Conservation (phyloP, 257 asterid genomes). For the Scutellaria minor region DNA sequence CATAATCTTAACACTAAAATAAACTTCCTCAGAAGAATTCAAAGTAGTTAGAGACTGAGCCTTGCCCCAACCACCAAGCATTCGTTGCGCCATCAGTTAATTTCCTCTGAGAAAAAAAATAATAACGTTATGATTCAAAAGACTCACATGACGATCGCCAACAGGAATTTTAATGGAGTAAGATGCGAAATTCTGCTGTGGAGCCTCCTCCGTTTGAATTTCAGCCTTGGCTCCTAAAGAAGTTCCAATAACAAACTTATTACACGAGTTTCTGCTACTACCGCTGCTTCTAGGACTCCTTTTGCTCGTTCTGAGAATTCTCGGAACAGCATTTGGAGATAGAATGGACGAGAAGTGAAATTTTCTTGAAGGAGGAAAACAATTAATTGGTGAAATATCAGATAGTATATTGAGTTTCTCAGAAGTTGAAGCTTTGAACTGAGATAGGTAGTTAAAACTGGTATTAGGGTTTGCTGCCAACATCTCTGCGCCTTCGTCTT, state of each 20-base stretch:
- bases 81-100: constrained; percentile 4
- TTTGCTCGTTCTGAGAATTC: constrained; percentile 40
- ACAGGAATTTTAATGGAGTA: constrained; percentile 74
- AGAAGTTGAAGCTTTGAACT: constrained; percentile 30
- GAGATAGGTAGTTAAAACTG: constrained; percentile 44
- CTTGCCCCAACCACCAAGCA: constrained; percentile 6
- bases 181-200: constrained; percentile 51
- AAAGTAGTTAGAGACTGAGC: neutral
- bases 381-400: constrained; percentile 33
- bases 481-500: constrained; percentile 41
- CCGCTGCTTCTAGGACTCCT: constrained; percentile 31
- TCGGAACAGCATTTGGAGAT: constrained; percentile 39
- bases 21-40: neutral
- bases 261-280: constrained; percentile 32
- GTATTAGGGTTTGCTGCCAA: constrained; percentile 49
- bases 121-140: neutral
- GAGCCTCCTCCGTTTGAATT: constrained; percentile 40
- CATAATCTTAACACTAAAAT: constrained; percentile 13
- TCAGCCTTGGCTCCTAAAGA: constrained; percentile 43
- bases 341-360: constrained; percentile 38
- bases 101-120: neutral
- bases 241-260: constrained; percentile 39
- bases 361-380: constrained; percentile 30
- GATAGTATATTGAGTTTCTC: constrained; percentile 35
- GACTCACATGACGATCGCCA: constrained; percentile 77